Evolutionary conservation across 176 grass and related monocot species (phyloP), one percentile per base, ranked within the genome.

Genomic region (Oryza longistaminata): DNA sequence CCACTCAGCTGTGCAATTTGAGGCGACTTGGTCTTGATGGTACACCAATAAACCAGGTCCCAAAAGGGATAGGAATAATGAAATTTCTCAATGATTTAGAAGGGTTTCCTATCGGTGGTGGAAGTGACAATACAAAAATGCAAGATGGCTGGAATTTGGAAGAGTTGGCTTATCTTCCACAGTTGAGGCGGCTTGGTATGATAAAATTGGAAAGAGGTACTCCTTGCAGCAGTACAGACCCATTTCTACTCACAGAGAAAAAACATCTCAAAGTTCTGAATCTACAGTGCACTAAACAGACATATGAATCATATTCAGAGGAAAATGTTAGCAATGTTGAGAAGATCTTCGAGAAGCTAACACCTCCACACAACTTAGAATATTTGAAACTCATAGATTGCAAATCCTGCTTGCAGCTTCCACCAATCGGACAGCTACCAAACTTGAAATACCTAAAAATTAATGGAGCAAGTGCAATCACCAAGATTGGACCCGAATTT

Each of bases 331-430:
- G 11, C 3, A 80, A 67, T 0, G 50, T 87, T 62, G 85, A 81
- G 15, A 68, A n/a, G 12, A 34, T 81, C 22, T 87, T 79, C 67
- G 67, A 87, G 35, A 19, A 53, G 22, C 71, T 87, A 64, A 48
- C 3, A 7, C 75, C 84, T 86, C 76, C 84, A 26, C 0, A 0
- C 7, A 71, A 46, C 39, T 16, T 86, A 49, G 82, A 89, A 31
- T 31, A 31, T 3, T 3, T 31, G 29, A 31, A 3, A 3, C 29
- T 31, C 29, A 31, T 0, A 31, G 29, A 31, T 31, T 31, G 29
- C 29, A 3, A 31, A 31, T 31, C 29, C 0, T 31, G 29, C 0
- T 0, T 31, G 29, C 29, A 31, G 0, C 29, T 31, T 31, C 29
- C 29, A 31, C 29, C 29, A 31, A 31, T 31, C 0, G 29, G 29